Percentiles rank a stretch among this genome's conserved stretches.
Evolutionary conservation across 148 eudicot species (phyloP).

Genomic region (Suaeda aralocaspica): DNA sequence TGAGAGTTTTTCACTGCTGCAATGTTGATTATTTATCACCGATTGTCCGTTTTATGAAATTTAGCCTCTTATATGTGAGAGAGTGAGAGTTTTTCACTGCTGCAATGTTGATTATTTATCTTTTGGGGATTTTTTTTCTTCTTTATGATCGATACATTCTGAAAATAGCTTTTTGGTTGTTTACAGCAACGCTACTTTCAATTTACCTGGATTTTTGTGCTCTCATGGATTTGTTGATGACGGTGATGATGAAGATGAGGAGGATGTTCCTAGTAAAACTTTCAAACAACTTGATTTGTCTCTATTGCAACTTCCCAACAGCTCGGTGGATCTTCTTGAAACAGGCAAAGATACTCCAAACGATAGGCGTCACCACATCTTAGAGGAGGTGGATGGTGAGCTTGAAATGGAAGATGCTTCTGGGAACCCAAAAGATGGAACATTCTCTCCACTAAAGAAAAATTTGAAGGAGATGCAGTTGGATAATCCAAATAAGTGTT

Average conservation of each 20-base stretch:
- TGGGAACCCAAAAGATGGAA: slow-evolving; percentile 59
- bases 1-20: neutral
- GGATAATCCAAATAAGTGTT: slow-evolving; percentile 28
- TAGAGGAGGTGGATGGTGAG: slow-evolving; percentile 95
- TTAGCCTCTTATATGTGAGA: too few relatives aligned
- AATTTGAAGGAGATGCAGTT: slow-evolving; percentile 26
- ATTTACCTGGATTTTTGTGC: slow-evolving; percentile 73
- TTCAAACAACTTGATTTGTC: slow-evolving; percentile 38
- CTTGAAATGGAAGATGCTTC: slow-evolving; percentile 96
- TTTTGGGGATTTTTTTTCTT: neutral
- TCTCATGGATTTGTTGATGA: slow-evolving; percentile 69
- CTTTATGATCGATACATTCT: neutral
- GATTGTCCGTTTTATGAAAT: too few relatives aligned
- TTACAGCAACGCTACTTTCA: slow-evolving; percentile 81
- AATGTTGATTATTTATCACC: too few relatives aligned
- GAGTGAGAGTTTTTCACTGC: neutral
- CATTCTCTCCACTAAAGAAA: slow-evolving; percentile 23
- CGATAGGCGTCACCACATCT: slow-evolving; percentile 71
- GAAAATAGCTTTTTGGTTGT: slow-evolving; percentile 26
- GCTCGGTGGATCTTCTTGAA: slow-evolving; percentile 31
- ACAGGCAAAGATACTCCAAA: slow-evolving; percentile 42
- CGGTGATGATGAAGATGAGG: slow-evolving; percentile 65
- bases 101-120: too few relatives aligned
- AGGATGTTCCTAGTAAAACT: slow-evolving; percentile 35
- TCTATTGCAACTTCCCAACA: slow-evolving; percentile 32